Conservation (phyloP, 2,329 filamentous ascomycete species). For the Verruconis gallopava region DNA sequence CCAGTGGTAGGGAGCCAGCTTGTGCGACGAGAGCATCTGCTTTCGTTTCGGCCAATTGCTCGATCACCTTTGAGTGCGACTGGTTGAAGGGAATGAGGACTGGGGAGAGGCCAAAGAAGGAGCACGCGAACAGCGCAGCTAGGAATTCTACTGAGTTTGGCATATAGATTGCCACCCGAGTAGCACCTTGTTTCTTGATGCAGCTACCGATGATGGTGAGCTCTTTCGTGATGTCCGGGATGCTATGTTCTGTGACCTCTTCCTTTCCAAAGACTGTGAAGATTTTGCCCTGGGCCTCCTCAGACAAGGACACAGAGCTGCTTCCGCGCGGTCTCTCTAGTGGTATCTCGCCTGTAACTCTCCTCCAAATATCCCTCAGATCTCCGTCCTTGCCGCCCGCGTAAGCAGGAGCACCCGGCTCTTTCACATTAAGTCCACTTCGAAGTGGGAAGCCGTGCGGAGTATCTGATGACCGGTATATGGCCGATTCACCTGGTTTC, state of each 20-base stretch:
- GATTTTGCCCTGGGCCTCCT: slow-evolving; percentile 42
- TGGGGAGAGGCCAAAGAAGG: slow-evolving; percentile 79
- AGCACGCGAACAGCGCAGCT: slow-evolving; percentile 68
- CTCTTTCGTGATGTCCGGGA: slow-evolving; percentile 64
- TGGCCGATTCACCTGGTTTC: slow-evolving; percentile 70
- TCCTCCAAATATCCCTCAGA: slow-evolving; percentile 79
- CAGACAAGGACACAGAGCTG: slow-evolving; percentile 28
- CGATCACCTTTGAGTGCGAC: slow-evolving; percentile 52
- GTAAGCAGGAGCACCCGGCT: slow-evolving; percentile 70
- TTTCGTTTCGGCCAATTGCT: slow-evolving; percentile 58
- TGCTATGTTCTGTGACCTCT: slow-evolving; percentile 56
- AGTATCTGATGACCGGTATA: slow-evolving; percentile 71
- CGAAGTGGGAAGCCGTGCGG: slow-evolving; percentile 55
- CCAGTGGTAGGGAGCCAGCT: slow-evolving; percentile 76
- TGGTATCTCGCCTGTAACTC: slow-evolving; percentile 50
- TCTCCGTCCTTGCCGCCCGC: slow-evolving; percentile 74
- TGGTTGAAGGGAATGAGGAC: slow-evolving; percentile 77
- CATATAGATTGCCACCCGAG: slow-evolving; percentile 76
- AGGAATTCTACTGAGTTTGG: slow-evolving; percentile 89
- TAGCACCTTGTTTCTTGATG: slow-evolving; percentile 52
- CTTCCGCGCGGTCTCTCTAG: slow-evolving; percentile 49
- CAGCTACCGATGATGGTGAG: slow-evolving; percentile 79
- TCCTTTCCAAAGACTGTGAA: slow-evolving; percentile 68
- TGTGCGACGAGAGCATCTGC: slow-evolving; percentile 74
- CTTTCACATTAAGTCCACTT: slow-evolving; percentile 55